Evolutionary conservation across 1,284 basidiomycete species (phyloP).

Genomic region (Trametes versicolor): DNA sequence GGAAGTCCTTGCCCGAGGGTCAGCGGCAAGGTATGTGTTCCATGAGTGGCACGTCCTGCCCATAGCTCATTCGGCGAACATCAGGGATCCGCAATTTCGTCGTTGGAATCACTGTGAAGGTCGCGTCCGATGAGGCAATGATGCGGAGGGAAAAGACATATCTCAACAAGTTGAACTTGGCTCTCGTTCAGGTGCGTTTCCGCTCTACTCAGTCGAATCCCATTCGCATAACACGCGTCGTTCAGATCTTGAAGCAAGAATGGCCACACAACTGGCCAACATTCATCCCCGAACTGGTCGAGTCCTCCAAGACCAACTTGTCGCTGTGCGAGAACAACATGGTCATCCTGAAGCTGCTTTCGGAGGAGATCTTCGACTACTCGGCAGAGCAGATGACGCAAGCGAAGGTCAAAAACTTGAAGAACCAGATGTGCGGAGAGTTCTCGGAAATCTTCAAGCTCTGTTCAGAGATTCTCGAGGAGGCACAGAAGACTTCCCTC

Average conservation of each 20-base stretch:
- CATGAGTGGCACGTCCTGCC: conserved; percentile 14
- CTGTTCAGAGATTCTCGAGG: conserved; percentile 95
- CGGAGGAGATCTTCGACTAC: conserved; percentile 99
- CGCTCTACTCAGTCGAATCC: conserved; percentile 22
- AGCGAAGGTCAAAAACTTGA: conserved; percentile 96
- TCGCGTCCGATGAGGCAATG: conserved; percentile 87
- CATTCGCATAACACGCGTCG: conserved; percentile 7
- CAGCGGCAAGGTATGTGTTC: conserved; percentile 82
- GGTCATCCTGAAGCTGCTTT: conserved; percentile 97
- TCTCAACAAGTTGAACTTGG: conserved; percentile 96
- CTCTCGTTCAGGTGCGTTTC: conserved; percentile 85
- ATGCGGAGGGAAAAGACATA: conserved; percentile 96
- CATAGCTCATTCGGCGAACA: conserved; percentile 3
- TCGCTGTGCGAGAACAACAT: conserved; percentile 99
- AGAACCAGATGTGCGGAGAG: conserved; percentile 98
- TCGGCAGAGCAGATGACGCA: conserved; percentile 99
- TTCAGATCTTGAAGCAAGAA: conserved; percentile 98
- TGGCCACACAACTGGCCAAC: conserved; percentile 99
- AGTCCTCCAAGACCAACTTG: conserved; percentile 96
- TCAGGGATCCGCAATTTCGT: conserved; percentile 97
- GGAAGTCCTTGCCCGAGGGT: conserved; percentile 96
- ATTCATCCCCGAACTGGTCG: conserved; percentile 98
- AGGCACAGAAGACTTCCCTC: conserved; percentile 96
- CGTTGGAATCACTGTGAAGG: conserved; percentile 92
- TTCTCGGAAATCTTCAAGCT: conserved; percentile 97